A percentile compares a stretch with the other conserved stretches of the same genome.
phyloP scores from a whole-genome alignment of 208 protist genomes.

The Leishmania major region DNA sequence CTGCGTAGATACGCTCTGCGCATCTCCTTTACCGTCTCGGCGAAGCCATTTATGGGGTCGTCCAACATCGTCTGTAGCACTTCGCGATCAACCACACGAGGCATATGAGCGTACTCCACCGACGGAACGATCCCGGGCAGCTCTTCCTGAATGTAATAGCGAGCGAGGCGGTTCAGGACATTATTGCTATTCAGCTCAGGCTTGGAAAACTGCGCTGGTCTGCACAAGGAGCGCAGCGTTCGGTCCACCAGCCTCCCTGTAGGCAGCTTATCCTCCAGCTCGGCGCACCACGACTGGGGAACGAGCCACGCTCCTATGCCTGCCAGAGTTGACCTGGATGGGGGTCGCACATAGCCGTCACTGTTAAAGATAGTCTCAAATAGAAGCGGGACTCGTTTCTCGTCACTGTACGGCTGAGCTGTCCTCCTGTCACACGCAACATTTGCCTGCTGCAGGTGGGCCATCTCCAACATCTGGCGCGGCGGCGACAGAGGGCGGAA shows the following conservation, averaged over 20 bases:
- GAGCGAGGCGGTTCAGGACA: slow-evolving; percentile 24
- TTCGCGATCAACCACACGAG: slow-evolving; percentile 23
- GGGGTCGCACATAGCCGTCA: slow-evolving; percentile 8
- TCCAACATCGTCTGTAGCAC: slow-evolving; percentile 23
- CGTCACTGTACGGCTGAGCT: background rate
- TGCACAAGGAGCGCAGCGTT: background rate
- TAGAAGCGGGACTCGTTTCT: background rate
- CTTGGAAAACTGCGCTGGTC: background rate
- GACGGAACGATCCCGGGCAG: slow-evolving; percentile 28
- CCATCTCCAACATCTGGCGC: slow-evolving; percentile 23
- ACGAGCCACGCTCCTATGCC: background rate
- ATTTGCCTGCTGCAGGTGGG: background rate
- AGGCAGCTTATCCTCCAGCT: background rate
- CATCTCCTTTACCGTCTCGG: slow-evolving; percentile 9
- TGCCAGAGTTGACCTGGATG: background rate
- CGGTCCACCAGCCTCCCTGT: background rate
- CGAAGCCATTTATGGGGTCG: slow-evolving; percentile 17
- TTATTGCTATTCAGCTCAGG: background rate
- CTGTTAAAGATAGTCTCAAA: slow-evolving; percentile 33
- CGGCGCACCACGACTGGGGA: background rate
- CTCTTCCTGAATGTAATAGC: slow-evolving; percentile 10
- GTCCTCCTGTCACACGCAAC: background rate
- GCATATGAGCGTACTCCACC: slow-evolving; percentile 36
- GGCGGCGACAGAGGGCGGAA: slow-evolving; percentile 45
- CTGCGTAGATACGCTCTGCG: slow-evolving; percentile 14